Percentiles rank a stretch among this genome's conserved stretches.
Evolutionary conservation across 805 yeast species (phyloP).

Genomic region (Candida sithepensis): DNA sequence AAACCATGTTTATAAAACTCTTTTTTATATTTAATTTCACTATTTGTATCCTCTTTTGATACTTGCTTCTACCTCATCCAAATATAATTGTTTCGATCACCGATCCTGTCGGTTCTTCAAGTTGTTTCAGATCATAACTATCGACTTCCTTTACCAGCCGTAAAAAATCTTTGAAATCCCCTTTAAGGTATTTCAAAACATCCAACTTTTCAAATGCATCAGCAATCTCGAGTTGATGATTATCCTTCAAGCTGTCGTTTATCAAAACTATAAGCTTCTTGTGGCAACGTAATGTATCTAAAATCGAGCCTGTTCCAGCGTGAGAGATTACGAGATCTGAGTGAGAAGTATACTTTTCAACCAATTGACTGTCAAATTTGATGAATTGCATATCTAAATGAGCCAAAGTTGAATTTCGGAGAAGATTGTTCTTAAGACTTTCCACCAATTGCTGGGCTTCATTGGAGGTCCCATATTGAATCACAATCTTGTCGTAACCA

Average conservation of each 20-base stretch:
- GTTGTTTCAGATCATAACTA: conserved; percentile 5
- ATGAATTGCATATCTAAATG: conserved; percentile 22
- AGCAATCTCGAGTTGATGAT: conserved; percentile 82
- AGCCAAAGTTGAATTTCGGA: background rate
- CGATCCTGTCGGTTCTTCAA: conserved; percentile 24
- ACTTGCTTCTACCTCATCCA: background rate
- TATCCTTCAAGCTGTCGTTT: conserved; percentile 74
- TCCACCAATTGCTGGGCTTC: conserved; percentile 12
- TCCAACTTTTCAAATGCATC: conserved; percentile 39
- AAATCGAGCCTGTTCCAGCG: conserved; percentile 88
- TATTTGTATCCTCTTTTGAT: too few relatives aligned
- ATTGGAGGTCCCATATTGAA: conserved; percentile 54
- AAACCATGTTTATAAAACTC: background rate
- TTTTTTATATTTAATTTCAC: background rate
- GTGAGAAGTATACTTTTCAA: conserved; percentile 37
- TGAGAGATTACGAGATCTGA: conserved; percentile 75
- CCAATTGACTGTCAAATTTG: conserved; percentile 38
- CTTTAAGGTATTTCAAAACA: conserved; percentile 23
- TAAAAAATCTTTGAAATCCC: conserved; percentile 16
- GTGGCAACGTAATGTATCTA: conserved; percentile 61
- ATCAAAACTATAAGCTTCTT: conserved; percentile 67
- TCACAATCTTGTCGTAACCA: conserved; percentile 39
- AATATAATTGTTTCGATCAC: conserved; percentile 19
- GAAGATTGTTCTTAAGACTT: conserved; percentile 4
- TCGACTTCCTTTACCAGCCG: conserved; percentile 12